Evolutionary conservation across 345 rosid species (phyloP), one percentile per base, ranked within the genome.

Genomic region (Trapa incisa): DNA sequence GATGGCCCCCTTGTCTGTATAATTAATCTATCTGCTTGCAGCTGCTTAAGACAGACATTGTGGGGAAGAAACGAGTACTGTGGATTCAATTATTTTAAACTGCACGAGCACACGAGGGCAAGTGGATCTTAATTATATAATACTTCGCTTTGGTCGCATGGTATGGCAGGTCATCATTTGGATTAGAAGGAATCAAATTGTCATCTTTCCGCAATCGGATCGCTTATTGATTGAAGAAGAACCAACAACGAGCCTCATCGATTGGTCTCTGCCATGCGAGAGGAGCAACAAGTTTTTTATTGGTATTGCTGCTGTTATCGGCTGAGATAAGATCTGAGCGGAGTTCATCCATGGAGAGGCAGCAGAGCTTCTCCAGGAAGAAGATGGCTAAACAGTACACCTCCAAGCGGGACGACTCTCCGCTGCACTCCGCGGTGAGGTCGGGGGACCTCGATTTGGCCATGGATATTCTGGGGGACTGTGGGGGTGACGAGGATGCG

Each of bases 371-470:
- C 75, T 38, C 14, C 67, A 64, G 67, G 86, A 84, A 78, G 81
- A 84, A 68, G 84, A 85, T 89, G 86, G 65, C 75, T 22, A 90
- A 90, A 58, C 97, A 88, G 77, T 17, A 82, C 71, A 89, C 96
- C 1, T 77, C 84, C 17, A 93, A 83, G 72, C 86, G 92, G 65
- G 94, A 88, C 53, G 97, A 88, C 71, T 75, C 92, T 5, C 80
- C 83, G 61, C 70, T 93, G 61, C 94, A 85, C 66, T 66, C 81
- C 47, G 89, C 82, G 47, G 90, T 77, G 62, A 88, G 98, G 75
- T 82, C 75, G 35, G 94, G 94, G 32, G 56, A 78, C 76, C 70
- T 85, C 35, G 90, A 73, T 14, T 0, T 72, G 76, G 79, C 82
- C 14, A 1, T 75, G 79, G 88, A 85, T 60, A 80, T 83, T 47